Percentiles rank a stretch among this genome's conserved stretches.
Conservation (phyloP, 2,329 filamentous ascomycete genomes). For the Lecanicillium sp. region DNA sequence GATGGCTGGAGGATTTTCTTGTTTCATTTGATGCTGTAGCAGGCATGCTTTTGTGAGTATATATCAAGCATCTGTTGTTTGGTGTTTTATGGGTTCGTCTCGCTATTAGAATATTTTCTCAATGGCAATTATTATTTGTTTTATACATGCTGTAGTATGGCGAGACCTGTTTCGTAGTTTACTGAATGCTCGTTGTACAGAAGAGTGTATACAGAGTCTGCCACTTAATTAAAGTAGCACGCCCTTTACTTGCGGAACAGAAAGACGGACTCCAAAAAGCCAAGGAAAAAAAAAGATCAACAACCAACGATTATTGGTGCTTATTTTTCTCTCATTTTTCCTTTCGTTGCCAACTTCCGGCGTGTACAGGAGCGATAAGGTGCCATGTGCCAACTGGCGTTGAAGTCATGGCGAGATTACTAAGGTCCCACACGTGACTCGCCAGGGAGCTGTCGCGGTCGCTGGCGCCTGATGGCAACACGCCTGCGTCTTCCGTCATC, state of each 20-base stretch:
- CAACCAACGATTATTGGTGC: too few species aligned
- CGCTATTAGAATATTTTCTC: slow-evolving; percentile 2
- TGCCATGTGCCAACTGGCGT: background rate
- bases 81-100: slow-evolving; percentile 9
- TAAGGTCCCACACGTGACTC: slow-evolving; percentile 21
- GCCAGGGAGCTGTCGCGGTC: slow-evolving; percentile 32
- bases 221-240: too few species aligned
- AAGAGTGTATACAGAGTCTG: too few species aligned
- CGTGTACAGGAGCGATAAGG: too few species aligned
- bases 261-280: too few species aligned
- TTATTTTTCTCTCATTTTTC: too few species aligned
- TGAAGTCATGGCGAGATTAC: background rate
- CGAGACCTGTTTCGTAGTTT: too few species aligned
- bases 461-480: slow-evolving; percentile 32
- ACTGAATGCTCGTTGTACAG: too few species aligned
- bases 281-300: too few species aligned
- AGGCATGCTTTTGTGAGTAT: slow-evolving; percentile 4
- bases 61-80: slow-evolving; percentile 10
- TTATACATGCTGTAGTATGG: too few species aligned
- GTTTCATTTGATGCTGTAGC: slow-evolving; percentile 6
- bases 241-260: too few species aligned
- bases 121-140: background rate
- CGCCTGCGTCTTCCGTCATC: slow-evolving; percentile 24
- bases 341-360: too few species aligned
- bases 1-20: background rate